Conservation (phyloP, 2,329 filamentous ascomycete genomes). For the Phialocephala subalpina region DNA sequence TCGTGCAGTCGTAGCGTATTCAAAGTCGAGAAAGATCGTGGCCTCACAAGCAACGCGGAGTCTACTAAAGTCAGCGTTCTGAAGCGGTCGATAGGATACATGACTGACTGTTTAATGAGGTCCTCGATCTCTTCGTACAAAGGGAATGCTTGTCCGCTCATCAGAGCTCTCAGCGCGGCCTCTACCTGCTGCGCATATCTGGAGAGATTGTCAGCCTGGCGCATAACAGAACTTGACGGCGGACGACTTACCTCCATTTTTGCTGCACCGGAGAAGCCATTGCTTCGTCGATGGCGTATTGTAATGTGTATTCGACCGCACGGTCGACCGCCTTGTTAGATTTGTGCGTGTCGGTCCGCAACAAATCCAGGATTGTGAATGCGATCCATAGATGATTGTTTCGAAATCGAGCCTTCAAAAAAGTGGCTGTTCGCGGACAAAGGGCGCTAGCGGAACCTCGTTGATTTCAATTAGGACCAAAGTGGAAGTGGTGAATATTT, state of each 20-base stretch:
- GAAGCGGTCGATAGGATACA: constrained; percentile 6
- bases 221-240: constrained; percentile 4
- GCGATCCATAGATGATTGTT: constrained; percentile 39
- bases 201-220: constrained; percentile 29
- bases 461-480: neutral
- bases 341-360: constrained; percentile 55
- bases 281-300: constrained; percentile 21
- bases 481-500: constrained; percentile 6
- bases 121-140: constrained; percentile 54
- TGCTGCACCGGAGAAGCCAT: constrained; percentile 49
- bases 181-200: constrained; percentile 55
- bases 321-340: constrained; percentile 64
- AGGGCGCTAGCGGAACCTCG: constrained; percentile 19
- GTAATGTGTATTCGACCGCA: constrained; percentile 48
- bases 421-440: constrained; percentile 20
- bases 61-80: constrained; percentile 35
- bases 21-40: constrained; percentile 76
- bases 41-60: constrained; percentile 68
- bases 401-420: constrained; percentile 18
- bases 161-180: constrained; percentile 54
- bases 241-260: constrained; percentile 58
- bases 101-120: constrained; percentile 42
- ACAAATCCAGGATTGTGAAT: constrained; percentile 35
- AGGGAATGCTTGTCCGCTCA: constrained; percentile 54
- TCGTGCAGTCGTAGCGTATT: constrained; percentile 67